A percentile compares a stretch with the other conserved stretches of the same genome.
Conservation (phyloP, 768 basidiomycete species). For the Mrakia hoshinonis region DNA sequence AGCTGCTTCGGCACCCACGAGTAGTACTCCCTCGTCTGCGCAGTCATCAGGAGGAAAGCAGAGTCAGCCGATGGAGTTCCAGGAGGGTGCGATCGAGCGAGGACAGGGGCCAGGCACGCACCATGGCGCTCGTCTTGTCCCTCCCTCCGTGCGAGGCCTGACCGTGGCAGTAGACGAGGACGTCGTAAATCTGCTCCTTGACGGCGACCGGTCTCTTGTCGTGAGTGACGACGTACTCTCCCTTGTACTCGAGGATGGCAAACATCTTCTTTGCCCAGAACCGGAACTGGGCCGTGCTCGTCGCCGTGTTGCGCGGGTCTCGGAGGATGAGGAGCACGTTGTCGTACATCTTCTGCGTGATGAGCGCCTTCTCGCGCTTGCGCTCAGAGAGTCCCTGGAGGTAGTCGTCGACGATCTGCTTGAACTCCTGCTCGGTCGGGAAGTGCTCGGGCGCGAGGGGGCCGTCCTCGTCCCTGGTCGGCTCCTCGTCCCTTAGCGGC, state of each 20-base stretch:
- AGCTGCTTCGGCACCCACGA: conserved; percentile 81
- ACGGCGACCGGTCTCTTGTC: conserved; percentile 66
- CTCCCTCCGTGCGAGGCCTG: conserved; percentile 62
- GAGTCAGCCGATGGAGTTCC: too few relatives aligned
- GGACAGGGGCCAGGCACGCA: conserved; percentile 14
- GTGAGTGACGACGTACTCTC: conserved; percentile 53
- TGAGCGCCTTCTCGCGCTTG: conserved; percentile 61
- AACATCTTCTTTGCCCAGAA: conserved; percentile 84
- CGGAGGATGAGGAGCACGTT: conserved; percentile 62
- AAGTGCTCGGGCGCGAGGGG: conserved; percentile 38
- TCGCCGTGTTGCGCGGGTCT: conserved; percentile 46
- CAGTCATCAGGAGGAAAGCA: not conserved
- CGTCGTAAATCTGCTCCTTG: conserved; percentile 67
- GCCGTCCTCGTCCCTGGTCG: not conserved
- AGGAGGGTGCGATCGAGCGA: not conserved
- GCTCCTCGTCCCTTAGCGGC: too few relatives aligned
- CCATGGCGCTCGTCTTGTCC: conserved; percentile 59
- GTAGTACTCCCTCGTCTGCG: conserved; percentile 57
- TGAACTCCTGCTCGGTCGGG: conserved; percentile 56
- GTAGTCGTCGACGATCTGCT: conserved; percentile 53
- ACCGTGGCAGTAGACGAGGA: conserved; percentile 65
- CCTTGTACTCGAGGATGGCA: conserved; percentile 33
- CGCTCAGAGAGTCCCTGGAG: conserved; percentile 52
- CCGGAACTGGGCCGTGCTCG: conserved; percentile 59
- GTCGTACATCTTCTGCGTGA: conserved; percentile 62